A percentile compares a stretch with the other conserved stretches of the same genome.
Evolutionary conservation across 1,284 basidiomycete species (phyloP).

Genomic region (Dichomitus squalens): DNA sequence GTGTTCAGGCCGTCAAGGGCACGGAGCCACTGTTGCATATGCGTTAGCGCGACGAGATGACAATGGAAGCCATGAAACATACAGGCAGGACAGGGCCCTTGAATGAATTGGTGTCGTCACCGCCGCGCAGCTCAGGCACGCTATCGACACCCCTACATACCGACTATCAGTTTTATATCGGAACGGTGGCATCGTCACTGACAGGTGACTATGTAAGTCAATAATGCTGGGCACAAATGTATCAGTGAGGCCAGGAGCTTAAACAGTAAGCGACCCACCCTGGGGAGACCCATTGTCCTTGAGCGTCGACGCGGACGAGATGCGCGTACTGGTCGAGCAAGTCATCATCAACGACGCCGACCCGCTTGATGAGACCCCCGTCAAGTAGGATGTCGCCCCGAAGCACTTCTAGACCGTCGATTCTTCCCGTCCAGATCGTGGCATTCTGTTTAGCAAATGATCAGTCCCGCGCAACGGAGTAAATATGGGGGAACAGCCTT

Average conservation of each 20-base stretch:
- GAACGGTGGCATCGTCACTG: not conserved
- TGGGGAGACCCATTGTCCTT: slow-evolving; percentile 25
- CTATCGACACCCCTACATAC: slow-evolving; percentile 15
- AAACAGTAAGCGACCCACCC: slow-evolving; percentile 7
- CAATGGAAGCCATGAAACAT: not conserved
- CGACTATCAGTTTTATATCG: not conserved
- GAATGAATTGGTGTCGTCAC: slow-evolving; percentile 36
- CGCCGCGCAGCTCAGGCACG: slow-evolving; percentile 25
- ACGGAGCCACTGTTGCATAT: slow-evolving; percentile 40
- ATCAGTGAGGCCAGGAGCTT: not conserved
- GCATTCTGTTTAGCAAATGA: slow-evolving; percentile 46
- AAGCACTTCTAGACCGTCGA: slow-evolving; percentile 54
- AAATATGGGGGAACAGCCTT: not conserved
- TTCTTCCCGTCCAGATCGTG: slow-evolving; percentile 64
- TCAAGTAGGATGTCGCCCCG: slow-evolving; percentile 55
- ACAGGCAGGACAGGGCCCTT: slow-evolving; percentile 43
- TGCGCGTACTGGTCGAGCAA: not conserved
- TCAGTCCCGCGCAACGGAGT: not conserved
- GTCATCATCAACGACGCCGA: slow-evolving; percentile 42
- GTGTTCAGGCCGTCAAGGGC: slow-evolving; percentile 49
- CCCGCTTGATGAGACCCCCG: slow-evolving; percentile 53
- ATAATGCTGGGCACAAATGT: slow-evolving; percentile 14
- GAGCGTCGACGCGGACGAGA: slow-evolving; percentile 18
- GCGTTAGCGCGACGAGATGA: not conserved
- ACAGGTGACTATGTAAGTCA: slow-evolving; percentile 23